Evolutionary conservation across 139 green algal species (phyloP), one percentile per base, ranked within the genome.

Genomic region (Zygnema circumcarinatum): DNA sequence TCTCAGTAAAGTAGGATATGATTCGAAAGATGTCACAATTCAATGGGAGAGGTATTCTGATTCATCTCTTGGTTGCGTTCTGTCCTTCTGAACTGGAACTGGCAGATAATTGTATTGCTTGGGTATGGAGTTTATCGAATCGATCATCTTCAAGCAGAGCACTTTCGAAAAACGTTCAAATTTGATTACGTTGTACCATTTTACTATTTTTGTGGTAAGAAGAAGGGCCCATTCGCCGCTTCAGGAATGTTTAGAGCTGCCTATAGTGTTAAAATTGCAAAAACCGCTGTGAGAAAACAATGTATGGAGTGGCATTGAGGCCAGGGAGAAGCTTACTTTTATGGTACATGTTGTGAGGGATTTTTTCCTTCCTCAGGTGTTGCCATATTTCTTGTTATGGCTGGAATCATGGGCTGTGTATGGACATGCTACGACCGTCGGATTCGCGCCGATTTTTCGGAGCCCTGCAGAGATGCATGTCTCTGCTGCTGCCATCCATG

Each of bases 131-230:
- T 78, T 78, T 78, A 78, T 78, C 35, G 16, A 39, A 39, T 78
- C 35, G 69, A 78, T 41, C 16, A 7, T 16, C 36, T 78, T 52
- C 35, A 41, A 41, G 69, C 3, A 40, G 7, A 41, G 11, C 7
- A 39, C 7, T 11, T 78, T 36, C 69, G 36, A 11, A 78, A 78
- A 78, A 25, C 16, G 7, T 40, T 40, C 16, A 16, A 11, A 41
- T 52, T 39, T 41, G 69, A 78, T 11, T 16, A 78, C 11, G 35
- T 41, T 40, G 69, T 41, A 78, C 69, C 69, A 25, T 78, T 78
- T 11, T 78, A 78, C 69, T 78, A 78, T 41, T 78, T 39, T 41
- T 78, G 69, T 41, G 69, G 69, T 78, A 41, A 78, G 69, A 25
- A 25, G 29, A n/a, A n/a, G 56, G 25, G 56, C 25, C 25, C 56